Conservation (phyloP, 1,284 basidiomycete genomes). For the Uromyces viciae-fabae region DNA sequence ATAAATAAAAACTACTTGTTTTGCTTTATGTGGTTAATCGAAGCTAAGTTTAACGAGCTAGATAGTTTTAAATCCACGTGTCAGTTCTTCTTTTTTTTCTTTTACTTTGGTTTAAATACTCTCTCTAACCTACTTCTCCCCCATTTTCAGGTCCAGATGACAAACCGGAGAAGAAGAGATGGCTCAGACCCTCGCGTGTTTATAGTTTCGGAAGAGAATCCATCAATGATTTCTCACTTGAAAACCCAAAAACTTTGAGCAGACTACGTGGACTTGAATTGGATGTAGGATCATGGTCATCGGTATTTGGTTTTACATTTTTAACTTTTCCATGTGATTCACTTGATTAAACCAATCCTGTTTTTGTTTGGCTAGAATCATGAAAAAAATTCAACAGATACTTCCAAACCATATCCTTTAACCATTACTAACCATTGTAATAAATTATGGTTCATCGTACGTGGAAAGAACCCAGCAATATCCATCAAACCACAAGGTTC, state of each 20-base stretch:
- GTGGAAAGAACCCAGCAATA: neutral
- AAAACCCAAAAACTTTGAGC: neutral
- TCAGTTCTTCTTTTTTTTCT: too few relatives aligned
- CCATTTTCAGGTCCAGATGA: too few relatives aligned
- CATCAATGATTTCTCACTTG: conserved; percentile 22
- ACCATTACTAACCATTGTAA: conserved; percentile 6
- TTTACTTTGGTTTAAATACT: too few relatives aligned
- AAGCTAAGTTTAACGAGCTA: too few relatives aligned
- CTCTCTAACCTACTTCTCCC: too few relatives aligned
- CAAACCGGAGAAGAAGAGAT: too few relatives aligned
- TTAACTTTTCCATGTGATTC: too few relatives aligned
- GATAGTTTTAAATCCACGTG: too few relatives aligned
- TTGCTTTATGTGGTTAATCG: too few relatives aligned
- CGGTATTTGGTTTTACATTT: neutral
- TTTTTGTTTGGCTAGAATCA: too few relatives aligned
- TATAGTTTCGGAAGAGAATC: conserved; percentile 26
- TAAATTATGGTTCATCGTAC: neutral
- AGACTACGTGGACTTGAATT: neutral
- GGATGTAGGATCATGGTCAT: neutral
- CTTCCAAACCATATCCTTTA: conserved; percentile 9
- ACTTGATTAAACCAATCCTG: too few relatives aligned
- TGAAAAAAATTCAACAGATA: neutral
- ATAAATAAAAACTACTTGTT: too few relatives aligned
- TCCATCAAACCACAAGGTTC: neutral
- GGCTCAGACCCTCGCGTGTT: conserved; percentile 16